phyloP scores from a whole-genome alignment of 257 asterid genomes.

The Scutellaria galericulata region DNA sequence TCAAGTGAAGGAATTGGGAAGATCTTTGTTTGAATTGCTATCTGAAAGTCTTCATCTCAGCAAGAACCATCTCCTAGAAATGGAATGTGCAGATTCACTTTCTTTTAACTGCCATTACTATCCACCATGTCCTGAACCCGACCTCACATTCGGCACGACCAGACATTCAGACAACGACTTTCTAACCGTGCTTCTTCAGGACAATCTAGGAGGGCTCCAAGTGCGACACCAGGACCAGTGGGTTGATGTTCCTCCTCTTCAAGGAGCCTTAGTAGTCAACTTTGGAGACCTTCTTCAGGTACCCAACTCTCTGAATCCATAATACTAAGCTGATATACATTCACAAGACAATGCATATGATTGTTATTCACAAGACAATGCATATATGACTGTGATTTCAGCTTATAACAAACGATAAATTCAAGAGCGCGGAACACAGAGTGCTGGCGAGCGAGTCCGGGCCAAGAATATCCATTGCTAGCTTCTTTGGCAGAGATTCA shows the following conservation, averaged over 20 bases:
- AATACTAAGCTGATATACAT: background rate
- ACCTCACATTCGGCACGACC: too few species aligned
- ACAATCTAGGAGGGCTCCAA: slow-evolving; percentile 61
- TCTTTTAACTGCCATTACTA: slow-evolving; percentile 45
- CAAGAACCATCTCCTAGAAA: slow-evolving; percentile 37
- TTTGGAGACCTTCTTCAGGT: slow-evolving; percentile 56
- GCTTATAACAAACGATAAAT: slow-evolving; percentile 53
- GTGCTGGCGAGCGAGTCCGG: slow-evolving; percentile 46
- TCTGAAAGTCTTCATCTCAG: slow-evolving; percentile 51
- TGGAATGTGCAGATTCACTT: slow-evolving; percentile 49
- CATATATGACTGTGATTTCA: background rate
- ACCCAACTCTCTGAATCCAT: background rate
- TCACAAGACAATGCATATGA: too few species aligned
- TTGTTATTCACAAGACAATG: background rate
- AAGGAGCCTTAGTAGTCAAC: slow-evolving; percentile 51
- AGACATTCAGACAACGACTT: slow-evolving; percentile 51
- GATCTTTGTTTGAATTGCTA: slow-evolving; percentile 41
- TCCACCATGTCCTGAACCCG: too few species aligned
- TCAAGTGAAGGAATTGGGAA: slow-evolving; percentile 41
- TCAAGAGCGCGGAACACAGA: slow-evolving; percentile 52
- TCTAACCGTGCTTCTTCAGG: slow-evolving; percentile 50
- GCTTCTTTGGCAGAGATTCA: slow-evolving; percentile 43
- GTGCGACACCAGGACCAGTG: slow-evolving; percentile 45
- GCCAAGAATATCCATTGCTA: slow-evolving; percentile 58
- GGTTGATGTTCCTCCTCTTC: slow-evolving; percentile 54